These are phyloP conservation scores for Venturia aucupariae DNA, from an alignment of 2,329 filamentous ascomycete species.

Conservation along the genomic window DNA sequence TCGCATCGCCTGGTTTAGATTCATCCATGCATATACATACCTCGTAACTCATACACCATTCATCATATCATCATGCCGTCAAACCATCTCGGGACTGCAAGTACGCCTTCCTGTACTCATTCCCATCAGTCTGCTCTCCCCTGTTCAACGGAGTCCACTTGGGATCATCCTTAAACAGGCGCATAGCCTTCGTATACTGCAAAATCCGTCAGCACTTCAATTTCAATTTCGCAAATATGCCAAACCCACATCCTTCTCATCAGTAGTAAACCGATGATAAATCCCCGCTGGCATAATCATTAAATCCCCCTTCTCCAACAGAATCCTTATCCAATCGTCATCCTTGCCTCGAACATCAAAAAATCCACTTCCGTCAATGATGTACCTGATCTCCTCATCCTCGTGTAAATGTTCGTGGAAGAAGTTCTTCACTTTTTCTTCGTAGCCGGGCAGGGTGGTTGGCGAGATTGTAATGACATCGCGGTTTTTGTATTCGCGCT, in stretches of 20 bases:
- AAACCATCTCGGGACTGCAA: slow-evolving; percentile 34
- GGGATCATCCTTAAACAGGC: slow-evolving; percentile 94
- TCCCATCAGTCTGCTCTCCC: slow-evolving; percentile 64
- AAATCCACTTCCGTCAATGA: slow-evolving; percentile 77
- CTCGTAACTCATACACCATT: not conserved
- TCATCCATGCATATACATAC: not conserved
- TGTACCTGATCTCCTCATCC: slow-evolving; percentile 96
- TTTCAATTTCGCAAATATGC: slow-evolving; percentile 9
- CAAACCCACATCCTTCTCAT: slow-evolving; percentile 71
- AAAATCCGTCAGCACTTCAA: slow-evolving; percentile 1
- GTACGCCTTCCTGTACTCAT: slow-evolving; percentile 72
- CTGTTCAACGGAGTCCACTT: slow-evolving; percentile 96
- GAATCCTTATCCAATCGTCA: slow-evolving; percentile 84
- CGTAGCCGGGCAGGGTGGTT: slow-evolving; percentile 73
- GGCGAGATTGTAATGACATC: slow-evolving; percentile 89
- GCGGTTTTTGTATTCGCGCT: slow-evolving; percentile 84
- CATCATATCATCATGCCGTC: not conserved
- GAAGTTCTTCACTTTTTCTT: slow-evolving; percentile 88
- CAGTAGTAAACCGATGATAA: slow-evolving; percentile 95
- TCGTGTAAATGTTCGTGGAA: slow-evolving; percentile 95
- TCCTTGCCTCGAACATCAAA: slow-evolving; percentile 81
- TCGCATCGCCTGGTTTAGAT: not conserved
- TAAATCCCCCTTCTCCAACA: slow-evolving; percentile 76
- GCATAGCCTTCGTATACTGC: slow-evolving; percentile 91
- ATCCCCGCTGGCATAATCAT: slow-evolving; percentile 92